Conservation (phyloP, 192 early-diverging fungal species). For the Entomortierella lignicola region DNA sequence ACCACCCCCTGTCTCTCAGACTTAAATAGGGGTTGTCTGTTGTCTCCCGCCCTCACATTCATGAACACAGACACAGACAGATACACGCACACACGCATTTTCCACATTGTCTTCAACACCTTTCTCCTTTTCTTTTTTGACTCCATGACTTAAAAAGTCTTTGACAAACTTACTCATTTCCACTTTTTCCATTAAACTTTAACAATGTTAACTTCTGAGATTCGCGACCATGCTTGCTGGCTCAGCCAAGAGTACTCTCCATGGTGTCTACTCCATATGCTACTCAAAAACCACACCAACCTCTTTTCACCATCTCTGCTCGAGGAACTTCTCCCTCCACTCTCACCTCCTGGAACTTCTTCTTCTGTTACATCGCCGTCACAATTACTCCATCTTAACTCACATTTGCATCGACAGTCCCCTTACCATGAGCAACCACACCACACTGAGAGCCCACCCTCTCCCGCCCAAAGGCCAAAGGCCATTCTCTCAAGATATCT, state of each 20-base stretch:
- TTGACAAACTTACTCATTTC: neutral
- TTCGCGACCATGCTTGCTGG: slow-evolving; percentile 17
- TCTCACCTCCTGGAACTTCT: neutral
- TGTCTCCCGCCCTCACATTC: too few species aligned
- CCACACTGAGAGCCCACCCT: neutral
- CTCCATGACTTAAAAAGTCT: neutral
- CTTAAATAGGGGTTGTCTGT: too few species aligned
- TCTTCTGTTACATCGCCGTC: neutral
- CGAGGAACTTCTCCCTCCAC: slow-evolving; percentile 35
- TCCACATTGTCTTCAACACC: too few species aligned
- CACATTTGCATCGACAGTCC: slow-evolving; percentile 3
- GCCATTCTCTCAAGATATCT: slow-evolving; percentile 30
- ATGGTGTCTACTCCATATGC: slow-evolving; percentile 40
- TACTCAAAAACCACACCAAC: slow-evolving; percentile 26
- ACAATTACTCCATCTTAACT: neutral
- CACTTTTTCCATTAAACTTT: too few species aligned
- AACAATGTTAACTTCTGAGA: neutral
- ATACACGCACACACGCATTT: too few species aligned
- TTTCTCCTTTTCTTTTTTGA: neutral
- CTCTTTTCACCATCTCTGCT: slow-evolving; percentile 21
- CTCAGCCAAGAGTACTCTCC: slow-evolving; percentile 30
- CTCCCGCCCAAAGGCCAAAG: neutral
- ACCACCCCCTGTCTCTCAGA: too few species aligned
- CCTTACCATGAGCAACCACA: neutral
- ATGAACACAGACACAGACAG: too few species aligned